Evolutionary conservation across 108 stramenopile genomes (phyloP).

Genomic region (Fragilaria crotonensis): DNA sequence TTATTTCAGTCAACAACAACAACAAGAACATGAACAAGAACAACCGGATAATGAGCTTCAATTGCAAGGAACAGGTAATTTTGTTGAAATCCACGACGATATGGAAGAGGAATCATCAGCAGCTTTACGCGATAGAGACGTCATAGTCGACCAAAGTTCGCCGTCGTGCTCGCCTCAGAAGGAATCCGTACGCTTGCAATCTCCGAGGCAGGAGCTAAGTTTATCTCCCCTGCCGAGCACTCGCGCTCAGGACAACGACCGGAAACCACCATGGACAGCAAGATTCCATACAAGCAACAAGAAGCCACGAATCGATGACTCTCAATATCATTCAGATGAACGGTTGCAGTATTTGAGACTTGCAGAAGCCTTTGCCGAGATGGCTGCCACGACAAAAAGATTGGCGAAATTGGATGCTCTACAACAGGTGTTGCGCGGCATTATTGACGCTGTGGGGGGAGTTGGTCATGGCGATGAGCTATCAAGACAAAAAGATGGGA

Average conservation of each 20-base stretch:
- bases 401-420: slow-evolving; percentile 23
- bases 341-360: slow-evolving; percentile 8
- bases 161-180: not conserved
- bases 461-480: not conserved
- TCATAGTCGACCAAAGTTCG: not conserved
- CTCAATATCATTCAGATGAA: not conserved
- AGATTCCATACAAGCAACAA: not conserved
- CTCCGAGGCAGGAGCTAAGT: not conserved
- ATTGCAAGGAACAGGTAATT: not conserved
- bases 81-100: not conserved
- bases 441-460: slow-evolving; percentile 8
- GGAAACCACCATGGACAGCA: too few relatives aligned
- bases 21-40: not conserved
- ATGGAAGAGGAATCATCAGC: not conserved
- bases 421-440: slow-evolving; percentile 10
- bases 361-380: slow-evolving; percentile 21
- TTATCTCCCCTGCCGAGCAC: not conserved
- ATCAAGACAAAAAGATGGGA: slow-evolving; percentile 3
- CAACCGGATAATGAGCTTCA: not conserved
- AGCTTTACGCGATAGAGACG: not conserved
- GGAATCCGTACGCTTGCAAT: not conserved
- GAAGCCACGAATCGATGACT: not conserved
- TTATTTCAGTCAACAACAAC: slow-evolving; percentile 4
- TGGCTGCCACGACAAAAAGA: slow-evolving; percentile 35
- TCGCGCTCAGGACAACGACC: not conserved